A percentile compares a stretch with the other conserved stretches of the same genome.
Conservation (phyloP, 305 asterid genomes). For the Fraxinus floribunda region DNA sequence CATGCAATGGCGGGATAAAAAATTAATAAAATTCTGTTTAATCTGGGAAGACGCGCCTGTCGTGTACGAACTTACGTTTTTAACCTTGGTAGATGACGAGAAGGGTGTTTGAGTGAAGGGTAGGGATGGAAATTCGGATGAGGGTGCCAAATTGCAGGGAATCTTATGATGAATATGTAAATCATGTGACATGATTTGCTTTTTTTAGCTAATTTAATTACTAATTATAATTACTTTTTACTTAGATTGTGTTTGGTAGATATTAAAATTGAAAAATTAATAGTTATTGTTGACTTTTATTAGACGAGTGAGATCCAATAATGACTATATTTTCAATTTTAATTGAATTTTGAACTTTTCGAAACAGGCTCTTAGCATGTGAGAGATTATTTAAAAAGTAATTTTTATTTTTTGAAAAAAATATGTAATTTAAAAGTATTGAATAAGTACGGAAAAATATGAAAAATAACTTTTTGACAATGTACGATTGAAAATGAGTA, state of each 20-base stretch:
- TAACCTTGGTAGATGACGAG: conserved; percentile 14
- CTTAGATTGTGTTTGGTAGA: too few relatives aligned
- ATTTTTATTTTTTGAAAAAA: too few relatives aligned
- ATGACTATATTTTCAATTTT: too few relatives aligned
- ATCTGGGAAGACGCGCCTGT: conserved; percentile 34
- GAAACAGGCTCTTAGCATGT: too few relatives aligned
- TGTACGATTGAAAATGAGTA: too few relatives aligned
- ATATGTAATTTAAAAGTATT: too few relatives aligned
- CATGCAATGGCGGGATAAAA: conserved; percentile 49
- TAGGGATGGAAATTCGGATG: conserved; percentile 7
- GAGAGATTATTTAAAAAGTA: neutral
- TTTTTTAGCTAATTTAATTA: neutral
- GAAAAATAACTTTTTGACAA: too few relatives aligned
- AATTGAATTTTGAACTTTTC: too few relatives aligned
- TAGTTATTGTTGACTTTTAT: too few relatives aligned
- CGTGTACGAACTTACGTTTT: neutral
- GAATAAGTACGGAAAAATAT: too few relatives aligned
- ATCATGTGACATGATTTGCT: neutral
- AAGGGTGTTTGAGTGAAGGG: conserved; percentile 5
- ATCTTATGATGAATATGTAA: conserved; percentile 16
- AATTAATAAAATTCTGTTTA: conserved; percentile 11
- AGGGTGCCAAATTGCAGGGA: conserved; percentile 27
- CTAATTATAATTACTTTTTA: neutral
- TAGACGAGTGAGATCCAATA: too few relatives aligned
- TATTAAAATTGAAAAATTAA: too few relatives aligned